phyloP scores from a whole-genome alignment of 2,329 filamentous ascomycete species.

The Pestalotiopsis sp. region DNA sequence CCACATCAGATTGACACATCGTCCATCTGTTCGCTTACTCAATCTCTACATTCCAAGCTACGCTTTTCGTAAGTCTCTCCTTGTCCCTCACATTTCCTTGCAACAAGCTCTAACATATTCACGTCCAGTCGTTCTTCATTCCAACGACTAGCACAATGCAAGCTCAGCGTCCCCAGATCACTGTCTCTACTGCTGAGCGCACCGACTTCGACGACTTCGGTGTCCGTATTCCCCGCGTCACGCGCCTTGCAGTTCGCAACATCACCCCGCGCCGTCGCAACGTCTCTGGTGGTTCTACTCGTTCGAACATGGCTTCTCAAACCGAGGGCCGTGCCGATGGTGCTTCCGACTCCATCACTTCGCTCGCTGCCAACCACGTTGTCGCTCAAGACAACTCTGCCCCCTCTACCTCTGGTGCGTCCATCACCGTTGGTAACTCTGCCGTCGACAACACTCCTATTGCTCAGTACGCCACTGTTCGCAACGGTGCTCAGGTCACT shows the following conservation, averaged over 20 bases:
- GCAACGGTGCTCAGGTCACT: background rate
- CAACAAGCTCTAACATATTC: background rate
- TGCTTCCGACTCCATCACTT: background rate
- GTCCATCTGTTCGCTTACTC: background rate
- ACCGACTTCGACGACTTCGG: no score
- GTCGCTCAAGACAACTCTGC: background rate
- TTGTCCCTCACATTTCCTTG: background rate
- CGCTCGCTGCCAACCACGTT: no score
- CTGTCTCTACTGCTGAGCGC: background rate
- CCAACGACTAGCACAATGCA: background rate
- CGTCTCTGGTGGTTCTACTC: background rate
- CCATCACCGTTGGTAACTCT: constrained; percentile 19
- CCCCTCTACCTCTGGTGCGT: background rate
- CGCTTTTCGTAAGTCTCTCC: background rate
- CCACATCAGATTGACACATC: background rate
- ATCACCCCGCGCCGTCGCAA: background rate
- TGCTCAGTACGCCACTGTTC: background rate
- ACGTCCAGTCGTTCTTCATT: background rate
- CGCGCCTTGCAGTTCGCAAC: background rate
- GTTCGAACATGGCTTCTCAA: background rate
- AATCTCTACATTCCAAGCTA: background rate
- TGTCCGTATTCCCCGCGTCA: background rate
- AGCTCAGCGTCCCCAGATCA: background rate
- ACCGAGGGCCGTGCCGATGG: background rate
- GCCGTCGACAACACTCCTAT: constrained; percentile 1